phyloP scores from a whole-genome alignment of 805 yeast species.

The Candida nitratophila region DNA sequence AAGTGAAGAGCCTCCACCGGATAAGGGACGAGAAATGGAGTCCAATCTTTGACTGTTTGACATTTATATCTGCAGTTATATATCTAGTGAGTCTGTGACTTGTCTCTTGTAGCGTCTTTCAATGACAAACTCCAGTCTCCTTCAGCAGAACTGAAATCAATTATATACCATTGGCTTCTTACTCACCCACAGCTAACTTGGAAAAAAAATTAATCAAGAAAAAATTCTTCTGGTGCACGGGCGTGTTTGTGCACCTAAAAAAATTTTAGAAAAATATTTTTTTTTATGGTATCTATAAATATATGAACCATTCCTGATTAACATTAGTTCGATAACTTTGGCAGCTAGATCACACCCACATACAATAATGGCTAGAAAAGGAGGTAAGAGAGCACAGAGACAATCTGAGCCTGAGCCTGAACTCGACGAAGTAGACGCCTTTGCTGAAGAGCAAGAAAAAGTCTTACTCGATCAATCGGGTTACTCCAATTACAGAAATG shows the following conservation, averaged over 20 bases:
- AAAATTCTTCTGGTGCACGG: background rate
- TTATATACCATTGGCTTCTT: too few species aligned
- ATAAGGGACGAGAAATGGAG: conserved; percentile 27
- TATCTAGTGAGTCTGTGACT: too few species aligned
- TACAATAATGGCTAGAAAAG: background rate
- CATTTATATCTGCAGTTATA: conserved; percentile 2
- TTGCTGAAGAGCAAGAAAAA: conserved; percentile 53
- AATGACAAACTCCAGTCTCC: background rate
- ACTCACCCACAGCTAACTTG: background rate
- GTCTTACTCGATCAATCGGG: conserved; percentile 53
- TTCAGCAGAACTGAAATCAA: too few species aligned
- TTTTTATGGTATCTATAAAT: too few species aligned
- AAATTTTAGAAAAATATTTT: too few species aligned
- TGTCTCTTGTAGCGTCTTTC: too few species aligned
- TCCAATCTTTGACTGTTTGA: conserved; percentile 27
- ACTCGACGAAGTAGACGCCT: conserved; percentile 62
- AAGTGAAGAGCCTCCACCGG: conserved; percentile 8
- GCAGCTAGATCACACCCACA: background rate
- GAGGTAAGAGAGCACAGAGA: background rate
- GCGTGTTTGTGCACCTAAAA: too few species aligned
- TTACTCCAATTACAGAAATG: conserved; percentile 17
- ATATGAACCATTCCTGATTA: too few species aligned
- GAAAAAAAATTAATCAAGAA: background rate
- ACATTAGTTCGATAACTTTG: too few species aligned
- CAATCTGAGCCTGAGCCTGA: conserved; percentile 17